A percentile compares a stretch with the other conserved stretches of the same genome.
Evolutionary conservation across 345 rosid species (phyloP).

Genomic region (Abelmoschus esculentus): DNA sequence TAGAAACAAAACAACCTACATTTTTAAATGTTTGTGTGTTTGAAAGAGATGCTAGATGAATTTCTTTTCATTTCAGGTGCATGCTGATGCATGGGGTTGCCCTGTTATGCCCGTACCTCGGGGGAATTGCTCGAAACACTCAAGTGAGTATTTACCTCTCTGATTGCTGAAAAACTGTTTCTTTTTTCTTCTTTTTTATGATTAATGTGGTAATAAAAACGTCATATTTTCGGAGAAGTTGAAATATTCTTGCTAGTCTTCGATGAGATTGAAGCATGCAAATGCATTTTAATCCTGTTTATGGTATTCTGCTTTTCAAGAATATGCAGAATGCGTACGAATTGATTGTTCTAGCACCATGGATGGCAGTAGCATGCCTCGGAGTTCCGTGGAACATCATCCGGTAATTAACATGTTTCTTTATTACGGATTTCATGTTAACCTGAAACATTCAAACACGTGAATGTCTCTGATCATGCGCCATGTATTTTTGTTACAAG

Average conservation of each 20-base stretch:
- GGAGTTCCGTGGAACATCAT: constrained; percentile 22
- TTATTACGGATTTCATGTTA: too few relatives aligned
- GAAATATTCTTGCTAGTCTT: not conserved
- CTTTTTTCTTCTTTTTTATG: too few relatives aligned
- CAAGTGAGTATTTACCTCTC: constrained; percentile 32
- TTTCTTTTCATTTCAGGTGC: constrained; percentile 40
- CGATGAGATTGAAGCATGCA: not conserved
- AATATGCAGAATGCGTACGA: constrained; percentile 36
- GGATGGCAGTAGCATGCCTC: constrained; percentile 17
- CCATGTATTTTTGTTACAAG: not conserved
- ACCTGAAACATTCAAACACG: not conserved
- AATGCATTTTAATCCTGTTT: not conserved
- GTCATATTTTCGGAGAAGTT: not conserved
- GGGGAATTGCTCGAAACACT: constrained; percentile 24
- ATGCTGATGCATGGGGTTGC: constrained; percentile 90
- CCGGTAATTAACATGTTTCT: constrained; percentile 31
- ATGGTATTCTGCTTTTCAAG: not conserved
- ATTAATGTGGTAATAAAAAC: too few relatives aligned
- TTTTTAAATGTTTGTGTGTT: not conserved
- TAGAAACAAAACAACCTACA: not conserved
- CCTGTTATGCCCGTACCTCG: constrained; percentile 56
- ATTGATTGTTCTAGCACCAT: constrained; percentile 16
- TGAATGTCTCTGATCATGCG: not conserved
- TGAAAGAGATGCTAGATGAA: too few relatives aligned
- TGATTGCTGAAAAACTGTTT: not conserved